Percentiles rank a stretch among this genome's conserved stretches.
phyloP scores from a whole-genome alignment of 352 stramenopile species.

The Pythium brassicae region DNA sequence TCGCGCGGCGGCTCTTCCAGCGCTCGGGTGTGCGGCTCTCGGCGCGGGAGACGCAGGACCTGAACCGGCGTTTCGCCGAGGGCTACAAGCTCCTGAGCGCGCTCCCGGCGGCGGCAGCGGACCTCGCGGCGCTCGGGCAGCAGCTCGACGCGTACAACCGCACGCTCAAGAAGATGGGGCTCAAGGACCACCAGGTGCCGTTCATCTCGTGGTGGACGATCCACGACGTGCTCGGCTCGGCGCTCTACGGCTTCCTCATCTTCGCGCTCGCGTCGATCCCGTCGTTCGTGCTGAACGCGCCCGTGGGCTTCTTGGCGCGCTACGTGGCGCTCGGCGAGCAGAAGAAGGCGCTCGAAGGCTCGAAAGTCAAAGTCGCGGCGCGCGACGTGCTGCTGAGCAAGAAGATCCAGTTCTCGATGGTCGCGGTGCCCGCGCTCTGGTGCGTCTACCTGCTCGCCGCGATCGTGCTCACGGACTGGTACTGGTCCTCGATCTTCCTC shows the following conservation, averaged over 20 bases:
- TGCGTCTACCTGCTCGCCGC: constrained; percentile 83
- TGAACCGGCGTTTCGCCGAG: constrained; percentile 90
- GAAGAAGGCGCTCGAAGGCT: constrained; percentile 81
- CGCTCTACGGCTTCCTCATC: constrained; percentile 79
- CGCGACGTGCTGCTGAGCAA: constrained; percentile 90
- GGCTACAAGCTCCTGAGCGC: constrained; percentile 83
- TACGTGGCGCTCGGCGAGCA: constrained; percentile 71
- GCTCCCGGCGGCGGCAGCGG: constrained; percentile 50
- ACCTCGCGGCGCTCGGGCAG: constrained; percentile 56
- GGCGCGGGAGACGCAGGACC: constrained; percentile 88
- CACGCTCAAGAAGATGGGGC: constrained; percentile 80
- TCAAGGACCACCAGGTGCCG: constrained; percentile 90
- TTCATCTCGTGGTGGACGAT: constrained; percentile 87
- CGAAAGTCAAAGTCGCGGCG: constrained; percentile 89
- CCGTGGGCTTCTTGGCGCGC: constrained; percentile 84
- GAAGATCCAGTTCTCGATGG: constrained; percentile 92
- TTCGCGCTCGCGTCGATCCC: constrained; percentile 88
- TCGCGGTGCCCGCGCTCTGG: constrained; percentile 87
- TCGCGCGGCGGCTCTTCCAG: constrained; percentile 93
- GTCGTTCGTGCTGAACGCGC: constrained; percentile 89
- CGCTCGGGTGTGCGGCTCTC: constrained; percentile 79
- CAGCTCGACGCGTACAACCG: constrained; percentile 86
- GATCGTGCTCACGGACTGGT: constrained; percentile 80
- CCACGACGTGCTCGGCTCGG: constrained; percentile 86
- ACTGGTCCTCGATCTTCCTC: constrained; percentile 80